A percentile compares a stretch with the other conserved stretches of the same genome.
Conservation (phyloP, 208 protist species). For the Naegleria fowleri region DNA sequence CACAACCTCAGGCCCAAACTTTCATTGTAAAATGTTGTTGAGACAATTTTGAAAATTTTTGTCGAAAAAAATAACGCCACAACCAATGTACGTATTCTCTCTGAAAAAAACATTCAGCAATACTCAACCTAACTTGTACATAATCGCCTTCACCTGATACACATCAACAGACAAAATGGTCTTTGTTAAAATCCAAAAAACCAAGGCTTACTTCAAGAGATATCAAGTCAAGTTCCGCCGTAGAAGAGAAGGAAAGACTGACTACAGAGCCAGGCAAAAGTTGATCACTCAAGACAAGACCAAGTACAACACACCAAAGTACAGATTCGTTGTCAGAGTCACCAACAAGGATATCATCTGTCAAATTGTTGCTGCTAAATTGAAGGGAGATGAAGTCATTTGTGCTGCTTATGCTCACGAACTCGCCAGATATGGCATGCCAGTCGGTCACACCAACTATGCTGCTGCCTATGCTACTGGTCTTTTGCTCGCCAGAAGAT, state of each 20-base stretch:
- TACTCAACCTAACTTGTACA: too few species aligned
- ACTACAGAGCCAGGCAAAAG: constrained; percentile 91
- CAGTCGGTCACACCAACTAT: constrained; percentile 96
- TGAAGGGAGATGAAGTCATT: constrained; percentile 88
- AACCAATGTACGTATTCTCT: not conserved
- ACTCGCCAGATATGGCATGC: constrained; percentile 89
- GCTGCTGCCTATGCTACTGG: constrained; percentile 92
- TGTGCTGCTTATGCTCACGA: constrained; percentile 93
- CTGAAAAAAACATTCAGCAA: too few species aligned
- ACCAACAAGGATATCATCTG: constrained; percentile 93
- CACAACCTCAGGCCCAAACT: not conserved
- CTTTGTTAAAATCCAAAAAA: constrained; percentile 41
- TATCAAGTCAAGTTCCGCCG: constrained; percentile 96
- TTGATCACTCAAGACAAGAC: constrained; percentile 97
- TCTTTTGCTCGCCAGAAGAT: constrained; percentile 91
- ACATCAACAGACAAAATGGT: not conserved
- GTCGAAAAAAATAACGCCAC: not conserved
- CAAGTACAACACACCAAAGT: constrained; percentile 97
- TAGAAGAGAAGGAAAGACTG: constrained; percentile 96
- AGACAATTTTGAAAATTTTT: not conserved
- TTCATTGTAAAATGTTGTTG: not conserved
- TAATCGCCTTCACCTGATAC: too few species aligned
- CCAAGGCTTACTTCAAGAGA: constrained; percentile 91
- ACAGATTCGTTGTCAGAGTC: constrained; percentile 93
- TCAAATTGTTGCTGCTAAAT: constrained; percentile 92